These are phyloP conservation scores for Xylaria scruposa DNA, from an alignment of 495 filamentous ascomycete genomes.

Conservation along the genomic window DNA sequence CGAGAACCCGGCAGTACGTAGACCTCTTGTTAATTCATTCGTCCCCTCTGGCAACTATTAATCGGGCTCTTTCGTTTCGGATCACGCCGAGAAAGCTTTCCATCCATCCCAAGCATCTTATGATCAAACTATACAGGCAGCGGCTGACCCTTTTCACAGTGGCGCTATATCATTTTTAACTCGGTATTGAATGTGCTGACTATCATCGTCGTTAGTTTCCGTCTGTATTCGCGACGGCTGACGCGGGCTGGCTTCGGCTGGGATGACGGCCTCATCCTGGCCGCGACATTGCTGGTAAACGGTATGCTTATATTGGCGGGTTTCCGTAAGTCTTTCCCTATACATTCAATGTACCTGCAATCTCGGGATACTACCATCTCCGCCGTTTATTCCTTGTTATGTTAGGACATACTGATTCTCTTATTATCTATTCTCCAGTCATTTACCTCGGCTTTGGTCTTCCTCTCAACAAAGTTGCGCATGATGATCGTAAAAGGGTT, in stretches of 20 bases:
- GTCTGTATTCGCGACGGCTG: constrained; percentile 23
- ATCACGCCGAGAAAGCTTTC: no score
- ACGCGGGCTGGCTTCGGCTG: constrained; percentile 29
- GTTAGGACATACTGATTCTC: background rate
- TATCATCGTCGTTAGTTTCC: background rate
- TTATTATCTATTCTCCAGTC: background rate
- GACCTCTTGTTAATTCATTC: background rate
- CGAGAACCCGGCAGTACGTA: constrained; percentile 12
- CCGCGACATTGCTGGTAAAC: background rate
- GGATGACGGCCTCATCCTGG: constrained; percentile 31
- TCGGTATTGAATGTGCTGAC: background rate
- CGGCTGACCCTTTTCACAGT: background rate
- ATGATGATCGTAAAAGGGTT: background rate
- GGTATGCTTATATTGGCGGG: constrained; percentile 23
- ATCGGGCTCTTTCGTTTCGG: background rate
- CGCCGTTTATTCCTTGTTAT: background rate
- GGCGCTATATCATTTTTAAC: constrained; percentile 14
- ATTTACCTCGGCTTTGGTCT: constrained; percentile 5
- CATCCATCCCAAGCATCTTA: background rate
- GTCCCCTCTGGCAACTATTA: background rate
- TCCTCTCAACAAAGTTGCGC: background rate
- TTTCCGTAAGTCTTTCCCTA: constrained; percentile 23
- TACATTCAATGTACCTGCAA: background rate
- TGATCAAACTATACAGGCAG: background rate
- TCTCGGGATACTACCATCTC: background rate